Percentiles rank a stretch among this genome's conserved stretches.
Evolutionary conservation across 2,329 filamentous ascomycete genomes (phyloP).

Genomic region (Fonsecaea nubica): DNA sequence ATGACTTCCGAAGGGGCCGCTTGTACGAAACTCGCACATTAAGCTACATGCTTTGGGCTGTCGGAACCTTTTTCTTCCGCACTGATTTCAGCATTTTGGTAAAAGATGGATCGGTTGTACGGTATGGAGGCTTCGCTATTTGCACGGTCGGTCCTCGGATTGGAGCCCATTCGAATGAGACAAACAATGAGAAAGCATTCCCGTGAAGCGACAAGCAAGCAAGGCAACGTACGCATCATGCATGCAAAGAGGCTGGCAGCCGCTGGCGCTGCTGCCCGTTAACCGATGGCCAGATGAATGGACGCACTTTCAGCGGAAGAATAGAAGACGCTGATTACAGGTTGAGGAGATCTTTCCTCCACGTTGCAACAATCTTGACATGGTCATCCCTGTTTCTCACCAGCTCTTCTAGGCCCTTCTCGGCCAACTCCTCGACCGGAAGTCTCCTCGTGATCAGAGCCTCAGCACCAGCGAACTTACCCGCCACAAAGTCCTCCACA

Average conservation of each 20-base stretch:
- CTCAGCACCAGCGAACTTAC: conserved; percentile 10
- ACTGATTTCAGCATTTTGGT: neutral
- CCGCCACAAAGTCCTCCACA: conserved; percentile 16
- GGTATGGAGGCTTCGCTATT: neutral
- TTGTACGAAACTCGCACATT: neutral
- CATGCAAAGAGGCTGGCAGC: neutral
- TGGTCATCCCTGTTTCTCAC: conserved; percentile 15
- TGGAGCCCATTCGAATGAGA: neutral
- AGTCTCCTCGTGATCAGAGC: conserved; percentile 12
- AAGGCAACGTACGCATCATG: neutral
- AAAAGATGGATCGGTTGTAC: neutral
- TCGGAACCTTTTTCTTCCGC: conserved; percentile 3
- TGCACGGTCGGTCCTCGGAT: neutral
- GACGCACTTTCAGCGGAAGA: neutral
- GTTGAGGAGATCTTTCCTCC: conserved; percentile 9
- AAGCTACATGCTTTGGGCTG: neutral
- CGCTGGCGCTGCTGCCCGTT: neutral
- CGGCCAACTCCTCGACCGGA: conserved; percentile 7
- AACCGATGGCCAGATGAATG: neutral
- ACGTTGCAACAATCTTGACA: conserved; percentile 13
- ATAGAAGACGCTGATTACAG: neutral
- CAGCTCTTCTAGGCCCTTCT: conserved; percentile 12
- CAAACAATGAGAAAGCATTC: neutral
- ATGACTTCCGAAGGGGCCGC: neutral
- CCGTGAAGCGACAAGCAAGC: neutral